Percentiles rank a stretch among this genome's conserved stretches.
Conservation (phyloP, 2,329 filamentous ascomycete genomes). For the Onygenales sp. region DNA sequence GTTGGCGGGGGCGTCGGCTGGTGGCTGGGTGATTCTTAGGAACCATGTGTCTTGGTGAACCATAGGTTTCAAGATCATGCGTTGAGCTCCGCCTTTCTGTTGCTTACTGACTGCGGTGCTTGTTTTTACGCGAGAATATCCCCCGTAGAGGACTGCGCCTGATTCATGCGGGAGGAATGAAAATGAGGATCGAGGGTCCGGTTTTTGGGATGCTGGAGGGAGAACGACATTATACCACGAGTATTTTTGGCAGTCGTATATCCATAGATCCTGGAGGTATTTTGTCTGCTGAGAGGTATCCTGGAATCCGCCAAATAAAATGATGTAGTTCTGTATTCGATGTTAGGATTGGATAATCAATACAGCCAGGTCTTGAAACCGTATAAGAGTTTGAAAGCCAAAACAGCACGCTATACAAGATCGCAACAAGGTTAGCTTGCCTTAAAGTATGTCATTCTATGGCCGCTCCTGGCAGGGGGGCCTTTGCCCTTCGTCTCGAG, state of each 20-base stretch:
- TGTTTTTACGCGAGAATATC: slow-evolving; percentile 84
- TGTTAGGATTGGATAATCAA: not conserved
- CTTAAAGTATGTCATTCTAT: slow-evolving; percentile 95
- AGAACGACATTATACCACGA: slow-evolving; percentile 71
- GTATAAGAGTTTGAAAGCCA: not conserved
- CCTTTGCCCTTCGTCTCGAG: slow-evolving; percentile 65
- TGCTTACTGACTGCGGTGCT: slow-evolving; percentile 46
- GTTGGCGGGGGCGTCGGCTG: slow-evolving; percentile 54
- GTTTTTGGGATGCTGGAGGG: slow-evolving; percentile 71
- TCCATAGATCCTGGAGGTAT: slow-evolving; percentile 87
- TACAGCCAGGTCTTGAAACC: too few species aligned
- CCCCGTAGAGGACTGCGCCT: slow-evolving; percentile 83
- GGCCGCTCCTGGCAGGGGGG: slow-evolving; percentile 79
- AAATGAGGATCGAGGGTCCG: slow-evolving; percentile 84
- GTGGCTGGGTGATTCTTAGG: slow-evolving; percentile 66
- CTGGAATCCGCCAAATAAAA: slow-evolving; percentile 94
- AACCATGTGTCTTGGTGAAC: slow-evolving; percentile 95
- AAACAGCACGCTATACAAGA: not conserved
- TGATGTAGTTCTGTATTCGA: slow-evolving; percentile 61
- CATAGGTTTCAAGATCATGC: slow-evolving; percentile 72
- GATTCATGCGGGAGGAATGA: slow-evolving; percentile 83
- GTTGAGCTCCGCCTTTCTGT: slow-evolving; percentile 50
- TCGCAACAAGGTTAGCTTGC: slow-evolving; percentile 12
- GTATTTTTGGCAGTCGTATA: slow-evolving; percentile 85
- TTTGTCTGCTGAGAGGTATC: slow-evolving; percentile 92